A percentile compares a stretch with the other conserved stretches of the same genome.
Conservation (phyloP, 129 eudicot genomes). For the Logfia minima region DNA sequence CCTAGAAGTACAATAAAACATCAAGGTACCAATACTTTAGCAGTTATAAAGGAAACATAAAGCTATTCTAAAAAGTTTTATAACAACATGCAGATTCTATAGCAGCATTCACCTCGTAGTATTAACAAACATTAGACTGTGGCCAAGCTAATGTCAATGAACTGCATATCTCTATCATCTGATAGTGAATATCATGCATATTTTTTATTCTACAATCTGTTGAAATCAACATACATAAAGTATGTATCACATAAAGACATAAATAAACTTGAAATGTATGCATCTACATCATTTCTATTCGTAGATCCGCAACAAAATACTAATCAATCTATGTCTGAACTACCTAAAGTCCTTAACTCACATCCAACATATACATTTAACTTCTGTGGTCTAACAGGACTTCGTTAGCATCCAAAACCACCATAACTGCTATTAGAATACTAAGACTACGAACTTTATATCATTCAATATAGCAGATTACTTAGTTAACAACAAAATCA, state of each 20-base stretch:
- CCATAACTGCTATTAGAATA: neutral
- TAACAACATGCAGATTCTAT: neutral
- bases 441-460: neutral
- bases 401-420: conserved; percentile 7
- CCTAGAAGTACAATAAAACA: neutral
- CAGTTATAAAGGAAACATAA: neutral
- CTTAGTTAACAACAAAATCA: conserved; percentile 6
- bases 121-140: neutral
- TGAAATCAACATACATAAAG: neutral
- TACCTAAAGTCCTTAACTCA: conserved; percentile 11
- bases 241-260: neutral
- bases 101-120: neutral
- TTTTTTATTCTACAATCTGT: neutral
- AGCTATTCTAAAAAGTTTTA: neutral
- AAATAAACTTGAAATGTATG: neutral
- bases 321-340: neutral
- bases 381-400: neutral
- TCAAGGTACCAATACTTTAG: neutral
- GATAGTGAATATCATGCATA: neutral
- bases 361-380: neutral
- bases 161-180: conserved; percentile 14
- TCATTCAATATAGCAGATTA: neutral
- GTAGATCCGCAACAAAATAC: conserved; percentile 15
- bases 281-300: neutral
- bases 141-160: neutral